Evolutionary conservation across 306 rosid species (phyloP), one percentile per base, ranked within the genome.

Genomic region (Alnus glutinosa): DNA sequence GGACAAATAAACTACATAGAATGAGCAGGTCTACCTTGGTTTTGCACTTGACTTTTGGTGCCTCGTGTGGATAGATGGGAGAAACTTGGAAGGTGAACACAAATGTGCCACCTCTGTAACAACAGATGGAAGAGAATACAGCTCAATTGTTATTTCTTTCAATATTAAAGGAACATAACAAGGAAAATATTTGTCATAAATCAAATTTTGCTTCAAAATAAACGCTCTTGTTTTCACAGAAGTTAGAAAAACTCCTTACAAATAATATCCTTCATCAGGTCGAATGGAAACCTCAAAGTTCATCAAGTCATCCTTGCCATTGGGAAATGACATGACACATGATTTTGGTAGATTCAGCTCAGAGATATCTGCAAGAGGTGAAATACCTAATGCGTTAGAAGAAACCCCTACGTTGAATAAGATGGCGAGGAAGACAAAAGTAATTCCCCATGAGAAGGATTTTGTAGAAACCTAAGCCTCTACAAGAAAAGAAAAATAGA

Each of bases 241-340:
- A 75, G 64, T 59, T 39, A 69, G 72, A 58, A 71, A 57, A 70
- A 55, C 28, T 83, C 80, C 89, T 85, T 88, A 96, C 97, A 83
- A 36, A 75, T 96, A 93, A 84, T 84, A 93, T 83, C 98, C 98
- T 77, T 96, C 99, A 82, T 96, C 99, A 9, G 97, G 99, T 68
- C 88, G 94, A 83, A 96, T 91, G 62, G 97, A 57, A 83, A 96
- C 98, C 81, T 93, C 99, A 7, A 96, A 93, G 89, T 91, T 91
- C 98, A 91, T 96, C 74, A 96, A 89, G 71, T 96, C 96, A 88
- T 96, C 97, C 89, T 91, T 91, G 81, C 99, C 96, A 82, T 91
- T 93, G 70, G 98, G 97, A 86, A 96, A 96, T 74, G 83, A 80
- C 47, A 93, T 91, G 77, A 63, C 37, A 66, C 99, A 96, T 18